Evolutionary conservation across 306 rosid genomes (phyloP).

Genomic region (Gillenia trifoliata): DNA sequence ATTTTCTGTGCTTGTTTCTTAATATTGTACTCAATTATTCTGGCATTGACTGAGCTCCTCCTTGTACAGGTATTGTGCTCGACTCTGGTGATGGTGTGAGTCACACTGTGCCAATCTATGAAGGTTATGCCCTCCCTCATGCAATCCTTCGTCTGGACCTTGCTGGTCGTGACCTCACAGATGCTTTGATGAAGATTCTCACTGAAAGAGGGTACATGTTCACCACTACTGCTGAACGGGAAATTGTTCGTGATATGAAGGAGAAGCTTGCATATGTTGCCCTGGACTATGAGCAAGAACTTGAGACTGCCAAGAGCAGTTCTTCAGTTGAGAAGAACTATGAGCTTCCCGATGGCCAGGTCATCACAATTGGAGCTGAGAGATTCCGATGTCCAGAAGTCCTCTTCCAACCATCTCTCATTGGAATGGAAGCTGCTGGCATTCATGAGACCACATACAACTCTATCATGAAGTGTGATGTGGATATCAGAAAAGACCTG

Average conservation of each 20-base stretch:
- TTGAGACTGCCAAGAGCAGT: conserved; percentile 92
- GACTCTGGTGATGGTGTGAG: conserved; percentile 99
- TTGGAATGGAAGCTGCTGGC: conserved; percentile 99
- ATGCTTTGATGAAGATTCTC: conserved; percentile 90
- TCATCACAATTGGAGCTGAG: conserved; percentile 95
- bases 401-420: conserved; percentile 96
- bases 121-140: conserved; percentile 94
- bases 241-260: conserved; percentile 98
- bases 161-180: conserved; percentile 97
- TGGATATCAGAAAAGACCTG: conserved; percentile 92
- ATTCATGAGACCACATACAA: conserved; percentile 96
- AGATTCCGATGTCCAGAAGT: conserved; percentile 97
- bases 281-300: conserved; percentile 89
- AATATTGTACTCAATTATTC: background rate
- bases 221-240: conserved; percentile 98
- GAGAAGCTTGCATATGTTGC: conserved; percentile 98
- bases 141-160: conserved; percentile 97
- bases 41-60: conserved; percentile 13
- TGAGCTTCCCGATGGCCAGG: conserved; percentile 92
- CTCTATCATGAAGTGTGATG: conserved; percentile 98
- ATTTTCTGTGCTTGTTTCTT: background rate
- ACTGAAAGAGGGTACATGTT: conserved; percentile 99
- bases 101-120: conserved; percentile 95
- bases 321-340: conserved; percentile 95
- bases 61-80: conserved; percentile 71